Evolutionary conservation across 176 grass and related monocot genomes (phyloP).

Genomic region (Carex cristatella): DNA sequence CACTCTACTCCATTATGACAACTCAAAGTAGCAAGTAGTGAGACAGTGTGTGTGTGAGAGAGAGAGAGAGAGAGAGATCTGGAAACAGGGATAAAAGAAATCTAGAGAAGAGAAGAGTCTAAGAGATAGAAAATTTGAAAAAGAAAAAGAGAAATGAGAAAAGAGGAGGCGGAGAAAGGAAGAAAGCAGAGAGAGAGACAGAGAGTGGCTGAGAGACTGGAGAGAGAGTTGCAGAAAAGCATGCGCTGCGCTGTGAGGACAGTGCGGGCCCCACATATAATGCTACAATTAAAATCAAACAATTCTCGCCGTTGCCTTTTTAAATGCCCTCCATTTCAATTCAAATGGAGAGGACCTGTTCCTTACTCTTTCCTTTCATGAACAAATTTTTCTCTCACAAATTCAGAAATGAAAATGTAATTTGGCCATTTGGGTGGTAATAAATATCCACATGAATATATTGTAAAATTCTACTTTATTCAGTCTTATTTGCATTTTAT

Average conservation of each 20-base stretch:
- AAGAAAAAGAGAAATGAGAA: neutral
- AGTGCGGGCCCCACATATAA: slow-evolving; percentile 8
- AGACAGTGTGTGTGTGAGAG: neutral
- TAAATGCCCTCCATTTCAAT: neutral
- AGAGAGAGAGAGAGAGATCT: slow-evolving; percentile 16
- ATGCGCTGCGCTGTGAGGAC: neutral
- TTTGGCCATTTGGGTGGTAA: too few species aligned
- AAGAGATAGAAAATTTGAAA: neutral
- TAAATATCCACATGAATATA: neutral
- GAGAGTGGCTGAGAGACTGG: neutral
- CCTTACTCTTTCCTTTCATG: neutral
- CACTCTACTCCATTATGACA: neutral
- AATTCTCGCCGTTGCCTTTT: neutral
- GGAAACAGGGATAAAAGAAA: neutral
- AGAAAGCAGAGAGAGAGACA: slow-evolving; percentile 15
- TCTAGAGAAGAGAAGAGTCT: neutral
- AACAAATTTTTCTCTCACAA: neutral
- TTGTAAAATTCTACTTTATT: neutral
- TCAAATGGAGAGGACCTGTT: neutral
- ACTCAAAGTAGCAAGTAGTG: neutral
- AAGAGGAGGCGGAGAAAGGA: slow-evolving; percentile 3
- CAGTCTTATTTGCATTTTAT: neutral
- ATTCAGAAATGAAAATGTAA: neutral
- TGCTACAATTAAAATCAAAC: neutral
- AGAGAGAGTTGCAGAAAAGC: slow-evolving; percentile 2